phyloP scores from a whole-genome alignment of 75 land plant genomes.

The Larix kaempferi region DNA sequence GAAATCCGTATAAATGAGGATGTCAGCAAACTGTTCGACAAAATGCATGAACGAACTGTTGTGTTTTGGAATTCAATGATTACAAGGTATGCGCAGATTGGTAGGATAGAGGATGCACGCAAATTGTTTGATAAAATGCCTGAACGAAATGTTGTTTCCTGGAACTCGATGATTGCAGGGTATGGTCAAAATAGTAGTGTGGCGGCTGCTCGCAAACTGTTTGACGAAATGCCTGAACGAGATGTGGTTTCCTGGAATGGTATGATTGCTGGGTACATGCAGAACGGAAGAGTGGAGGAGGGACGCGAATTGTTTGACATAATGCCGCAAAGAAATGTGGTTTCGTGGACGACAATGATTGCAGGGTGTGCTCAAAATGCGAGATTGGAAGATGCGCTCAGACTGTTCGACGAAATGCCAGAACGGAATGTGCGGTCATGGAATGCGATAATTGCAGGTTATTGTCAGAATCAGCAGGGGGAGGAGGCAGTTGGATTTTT shows the following conservation, averaged over 20 bases:
- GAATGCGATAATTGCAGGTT: slow-evolving; percentile 15
- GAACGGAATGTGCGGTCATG: background rate
- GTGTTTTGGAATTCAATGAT: slow-evolving; percentile 1
- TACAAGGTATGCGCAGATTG: slow-evolving; percentile 7
- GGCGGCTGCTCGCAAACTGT: background rate
- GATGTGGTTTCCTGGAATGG: slow-evolving; percentile 7
- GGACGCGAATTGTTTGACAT: background rate
- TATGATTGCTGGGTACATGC: slow-evolving; percentile 8
- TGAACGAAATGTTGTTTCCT: slow-evolving; percentile 6
- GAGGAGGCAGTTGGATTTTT: slow-evolving; percentile 3
- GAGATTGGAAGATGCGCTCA: background rate
- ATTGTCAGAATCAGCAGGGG: background rate
- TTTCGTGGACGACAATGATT: slow-evolving; percentile 1
- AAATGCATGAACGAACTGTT: background rate
- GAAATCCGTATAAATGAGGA: too few species aligned
- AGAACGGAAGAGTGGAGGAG: slow-evolving; percentile 1
- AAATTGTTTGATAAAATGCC: slow-evolving; percentile 1
- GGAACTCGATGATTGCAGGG: slow-evolving; percentile 7
- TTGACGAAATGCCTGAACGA: background rate
- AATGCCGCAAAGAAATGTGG: slow-evolving; percentile 5
- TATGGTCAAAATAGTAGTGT: background rate
- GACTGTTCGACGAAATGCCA: slow-evolving; percentile 1
- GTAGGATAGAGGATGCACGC: background rate
- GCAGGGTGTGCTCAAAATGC: slow-evolving; percentile 5
- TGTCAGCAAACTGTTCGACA: too few species aligned